Conservation (phyloP, 306 rosid genomes). For the Canavalia ensiformis region DNA sequence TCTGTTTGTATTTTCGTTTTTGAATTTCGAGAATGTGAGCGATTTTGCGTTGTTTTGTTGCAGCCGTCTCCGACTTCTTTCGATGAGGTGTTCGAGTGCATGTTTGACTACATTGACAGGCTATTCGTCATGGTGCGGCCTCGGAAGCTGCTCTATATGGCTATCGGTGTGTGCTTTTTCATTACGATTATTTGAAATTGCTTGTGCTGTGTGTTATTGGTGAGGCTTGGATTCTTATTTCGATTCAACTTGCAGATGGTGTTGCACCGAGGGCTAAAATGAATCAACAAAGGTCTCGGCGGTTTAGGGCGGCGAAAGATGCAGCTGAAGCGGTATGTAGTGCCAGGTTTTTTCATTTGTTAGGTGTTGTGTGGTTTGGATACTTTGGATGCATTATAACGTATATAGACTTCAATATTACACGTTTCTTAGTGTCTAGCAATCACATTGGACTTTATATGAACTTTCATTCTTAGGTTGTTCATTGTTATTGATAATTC, state of each 20-base stretch:
- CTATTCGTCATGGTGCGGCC: conserved; percentile 95
- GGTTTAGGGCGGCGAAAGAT: conserved; percentile 96
- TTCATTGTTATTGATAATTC: not conserved
- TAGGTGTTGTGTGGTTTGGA: conserved; percentile 38
- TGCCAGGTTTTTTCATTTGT: conserved; percentile 46
- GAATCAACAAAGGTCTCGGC: conserved; percentile 96
- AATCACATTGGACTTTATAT: not conserved
- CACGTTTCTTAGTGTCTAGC: not conserved
- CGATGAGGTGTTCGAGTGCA: conserved; percentile 89
- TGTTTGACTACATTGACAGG: conserved; percentile 96
- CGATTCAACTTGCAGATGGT: conserved; percentile 70
- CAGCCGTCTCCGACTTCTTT: conserved; percentile 93
- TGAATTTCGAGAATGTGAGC: not conserved
- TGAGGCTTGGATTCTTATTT: conserved; percentile 39
- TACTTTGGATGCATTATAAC: not conserved
- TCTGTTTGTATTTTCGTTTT: not conserved
- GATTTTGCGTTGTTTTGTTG: conserved; percentile 38
- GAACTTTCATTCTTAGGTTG: not conserved
- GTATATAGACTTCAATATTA: not conserved
- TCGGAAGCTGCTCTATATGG: conserved; percentile 92
- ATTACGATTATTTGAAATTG: conserved; percentile 1
- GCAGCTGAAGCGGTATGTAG: conserved; percentile 87
- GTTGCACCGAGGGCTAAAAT: conserved; percentile 99
- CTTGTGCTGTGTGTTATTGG: conserved; percentile 20
- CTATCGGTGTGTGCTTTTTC: conserved; percentile 76